Conservation (phyloP, 768 basidiomycete genomes). For the Tubosaeta sp. region DNA sequence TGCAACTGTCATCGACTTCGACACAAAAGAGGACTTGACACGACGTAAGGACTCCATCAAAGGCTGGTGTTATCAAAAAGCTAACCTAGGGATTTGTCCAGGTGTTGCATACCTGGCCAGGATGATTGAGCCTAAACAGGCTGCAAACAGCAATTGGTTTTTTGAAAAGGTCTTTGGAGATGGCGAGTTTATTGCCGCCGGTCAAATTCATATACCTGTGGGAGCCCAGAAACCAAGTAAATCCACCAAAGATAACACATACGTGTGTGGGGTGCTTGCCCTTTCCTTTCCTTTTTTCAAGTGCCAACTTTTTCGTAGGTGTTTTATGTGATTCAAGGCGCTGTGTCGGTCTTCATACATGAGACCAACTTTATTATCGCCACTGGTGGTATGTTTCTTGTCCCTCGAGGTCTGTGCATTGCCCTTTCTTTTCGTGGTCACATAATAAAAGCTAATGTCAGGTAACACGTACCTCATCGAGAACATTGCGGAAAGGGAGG, state of each 20-base stretch:
- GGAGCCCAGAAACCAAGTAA: slow-evolving; percentile 82
- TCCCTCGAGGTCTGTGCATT: slow-evolving; percentile 72
- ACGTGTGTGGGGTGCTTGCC: slow-evolving; percentile 47
- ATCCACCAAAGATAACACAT: slow-evolving; percentile 89
- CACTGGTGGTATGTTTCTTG: slow-evolving; percentile 82
- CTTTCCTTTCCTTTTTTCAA: background rate
- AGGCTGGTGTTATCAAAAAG: background rate
- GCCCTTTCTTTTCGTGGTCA: background rate
- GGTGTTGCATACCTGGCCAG: slow-evolving; percentile 76
- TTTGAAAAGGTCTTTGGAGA: slow-evolving; percentile 94
- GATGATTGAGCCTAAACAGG: slow-evolving; percentile 58
- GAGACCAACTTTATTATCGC: slow-evolving; percentile 73
- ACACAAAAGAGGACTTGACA: slow-evolving; percentile 53
- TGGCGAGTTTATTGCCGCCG: slow-evolving; percentile 86
- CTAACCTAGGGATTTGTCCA: slow-evolving; percentile 28
- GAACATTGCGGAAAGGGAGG: slow-evolving; percentile 78
- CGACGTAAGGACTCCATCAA: slow-evolving; percentile 56
- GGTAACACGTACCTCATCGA: slow-evolving; percentile 90
- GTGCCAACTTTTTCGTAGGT: slow-evolving; percentile 37
- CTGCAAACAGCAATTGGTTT: slow-evolving; percentile 64
- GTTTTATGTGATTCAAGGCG: slow-evolving; percentile 83
- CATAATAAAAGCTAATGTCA: slow-evolving; percentile 25
- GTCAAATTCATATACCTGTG: slow-evolving; percentile 79
- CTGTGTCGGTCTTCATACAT: slow-evolving; percentile 82
- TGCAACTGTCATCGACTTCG: slow-evolving; percentile 67